Base-by-base conservation (phyloP, 192 early-diverging fungal species). In the Coemansia sp. region DNA sequence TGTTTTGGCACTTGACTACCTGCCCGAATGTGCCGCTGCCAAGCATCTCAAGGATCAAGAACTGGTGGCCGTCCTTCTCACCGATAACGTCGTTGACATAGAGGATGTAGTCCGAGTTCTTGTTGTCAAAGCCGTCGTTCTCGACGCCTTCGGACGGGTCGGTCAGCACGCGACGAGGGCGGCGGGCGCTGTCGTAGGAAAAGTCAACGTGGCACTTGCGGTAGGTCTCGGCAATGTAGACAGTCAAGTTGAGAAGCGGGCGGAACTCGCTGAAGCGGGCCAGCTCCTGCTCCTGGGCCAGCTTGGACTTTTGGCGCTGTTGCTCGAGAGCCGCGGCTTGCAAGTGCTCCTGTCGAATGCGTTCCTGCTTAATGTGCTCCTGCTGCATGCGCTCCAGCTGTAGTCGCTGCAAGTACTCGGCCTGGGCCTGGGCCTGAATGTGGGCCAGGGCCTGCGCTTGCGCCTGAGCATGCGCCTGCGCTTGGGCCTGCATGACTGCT, bases 1-100 rank as follows among this genome's bases (percentile, higher is more conserved):
- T 79, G 65, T 99, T 95, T 47, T 90, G 87, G 71, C 96, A 98
- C 76, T 95, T 96, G 22, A 96, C 96, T 10, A 99, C 98, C 77
- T 99, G 98, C 6, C 98, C 98, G 89, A 99, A 99, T 3, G 98
- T 98, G 31, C 98, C 98, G 77, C 92, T 88, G 19, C 98, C 98
- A 6, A 99, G 83, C 39, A 95, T 88, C 76, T 98, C 96, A 62
- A 96, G 65, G 68, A 99, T 98, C 41, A 94, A 70, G 77, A 94
- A 99, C 92, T 94, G 88, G 60, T 93, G 91, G 8, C 93, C 92
- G 35, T 94, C 92, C 63, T 91, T 89, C 25, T 85, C 86, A n/a
- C 96, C 96, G n/a, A 99, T 78, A 14, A 97, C 90, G 69, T 99
- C 97, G 72, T 96, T 97, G 59, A 97, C 96, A 74, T 94, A 94